Evolutionary conservation across 1,284 basidiomycete genomes (phyloP), one percentile per base, ranked within the genome.

Genomic region (Veloporphyrellus conicus): DNA sequence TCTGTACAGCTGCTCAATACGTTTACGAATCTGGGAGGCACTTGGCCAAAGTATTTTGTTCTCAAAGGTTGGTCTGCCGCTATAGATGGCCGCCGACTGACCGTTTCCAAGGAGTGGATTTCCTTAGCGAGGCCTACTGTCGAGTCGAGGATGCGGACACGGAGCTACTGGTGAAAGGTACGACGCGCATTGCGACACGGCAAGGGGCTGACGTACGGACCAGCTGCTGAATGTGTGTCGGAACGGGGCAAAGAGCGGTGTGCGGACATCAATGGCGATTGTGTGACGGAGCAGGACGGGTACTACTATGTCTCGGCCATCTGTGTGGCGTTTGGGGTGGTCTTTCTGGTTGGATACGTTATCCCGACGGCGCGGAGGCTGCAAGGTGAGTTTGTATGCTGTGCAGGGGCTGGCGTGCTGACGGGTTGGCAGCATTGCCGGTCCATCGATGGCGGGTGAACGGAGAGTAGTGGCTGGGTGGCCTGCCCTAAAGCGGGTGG

Each of bases 21-120:
- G 6, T 92, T 98, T 56, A 87, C 88, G 19, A 99, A 99, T 65
- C 80, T 99, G 51, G 96, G 96, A 44, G 96, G 96, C 8, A 99
- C 96, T 1, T 98, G 94, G 94, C 96, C 96, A 3, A 85, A 89
- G 54, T 94, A 81, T 72, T 94, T 95, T 66, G 84, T 96, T 16
- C 73, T 96, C 31, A 92, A 95, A 75, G 89, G 87, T 81, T 54
- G 84, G 85, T 79, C 51, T 18, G 54, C 45, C 9, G 6, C 22
- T 6, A 14, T 27, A 41, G 32, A 11, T 50, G 37, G 44, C 27
- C 27, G 27, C 25, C 18, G 29, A 32, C 45, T 53, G 31, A 53
- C 53, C 50, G 14, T 57, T 43, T 25, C 22, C 33, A 51, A 82
- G 87, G 88, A 8, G 90, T 97, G 50, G 94, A 97, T 68, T 67